Base-by-base conservation (phyloP, 495 filamentous ascomycete species). In the Xylaria curta region DNA sequence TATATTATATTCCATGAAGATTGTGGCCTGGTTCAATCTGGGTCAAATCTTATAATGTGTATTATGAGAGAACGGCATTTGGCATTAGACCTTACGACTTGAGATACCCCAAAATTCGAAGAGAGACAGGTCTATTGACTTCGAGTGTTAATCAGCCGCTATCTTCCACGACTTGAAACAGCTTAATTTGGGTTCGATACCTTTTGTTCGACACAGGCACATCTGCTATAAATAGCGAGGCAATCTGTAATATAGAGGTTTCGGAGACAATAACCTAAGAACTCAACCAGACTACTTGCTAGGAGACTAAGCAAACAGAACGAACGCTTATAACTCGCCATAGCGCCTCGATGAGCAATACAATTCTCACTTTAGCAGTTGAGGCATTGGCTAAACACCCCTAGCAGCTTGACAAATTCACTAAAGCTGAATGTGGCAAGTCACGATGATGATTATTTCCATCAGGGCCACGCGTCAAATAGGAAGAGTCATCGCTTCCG, bases 21-120 rank as follows among this genome's bases (percentile, higher is more conserved):
- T 28, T 46, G 44, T 58, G 36, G 42, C 8, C 5, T 17, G 1
- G 53, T 8, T 44, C 44, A 36, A 44, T 42, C 36, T 17, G 28
- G 19, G 49, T 0, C 1, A 21, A 26, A n/a, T 3, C n/a, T 5
- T 13, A 44, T 67, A 66, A 67, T 56, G 65, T 67, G 56, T 67
- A 67, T 67, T 51, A 53, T 31, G 46, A 66, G 26, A 66, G 63
- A 24, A 40, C n/a, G 31, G 17, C 19, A 51, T 12, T 56, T 31
- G 19, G 44, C 36, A 33, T 15, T 8, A 12, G 49, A 49, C 33
- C 19, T 7, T 67, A 28, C 33, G 49, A 67, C 63, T 44, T 53
- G n/a, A 56, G 19, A 67, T 67, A 67, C 36, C 63, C 63, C 33
- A 28, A 21, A 54, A 54, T 28, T n/a, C 21, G 10, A 56, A 2